Percentiles rank a stretch among this genome's conserved stretches.
These are phyloP conservation scores for Casuarina glauca DNA, from an alignment of 306 rosid species.

Conservation along the genomic window DNA sequence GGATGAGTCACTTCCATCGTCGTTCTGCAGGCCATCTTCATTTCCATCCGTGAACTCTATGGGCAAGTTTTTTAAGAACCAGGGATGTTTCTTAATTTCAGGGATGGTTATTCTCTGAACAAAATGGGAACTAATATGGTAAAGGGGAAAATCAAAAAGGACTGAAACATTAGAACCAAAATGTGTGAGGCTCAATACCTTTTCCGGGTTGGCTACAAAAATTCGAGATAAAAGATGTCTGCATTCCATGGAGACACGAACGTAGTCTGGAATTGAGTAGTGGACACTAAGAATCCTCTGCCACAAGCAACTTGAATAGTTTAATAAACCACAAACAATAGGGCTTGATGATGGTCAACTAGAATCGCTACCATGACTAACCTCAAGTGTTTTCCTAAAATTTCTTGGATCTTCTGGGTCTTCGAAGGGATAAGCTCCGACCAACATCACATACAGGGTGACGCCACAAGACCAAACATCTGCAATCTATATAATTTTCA, in stretches of 20 bases:
- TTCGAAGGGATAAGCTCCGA: slow-evolving; percentile 99
- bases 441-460: slow-evolving; percentile 96
- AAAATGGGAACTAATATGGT: not conserved
- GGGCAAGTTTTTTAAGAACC: slow-evolving; percentile 78
- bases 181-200: slow-evolving; percentile 39
- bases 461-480: slow-evolving; percentile 99
- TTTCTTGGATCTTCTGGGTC: slow-evolving; percentile 94
- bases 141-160: not conserved
- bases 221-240: slow-evolving; percentile 81
- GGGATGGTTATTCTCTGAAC: slow-evolving; percentile 86
- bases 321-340: not conserved
- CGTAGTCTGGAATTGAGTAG: slow-evolving; percentile 84
- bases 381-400: slow-evolving; percentile 95
- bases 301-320: slow-evolving; percentile 23
- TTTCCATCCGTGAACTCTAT: slow-evolving; percentile 62
- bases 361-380: slow-evolving; percentile 23
- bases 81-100: slow-evolving; percentile 71
- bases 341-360: not conserved
- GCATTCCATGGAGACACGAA: slow-evolving; percentile 72
- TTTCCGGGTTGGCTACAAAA: slow-evolving; percentile 79
- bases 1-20: slow-evolving; percentile 28
- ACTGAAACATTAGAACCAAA: not conserved
- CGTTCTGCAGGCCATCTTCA: slow-evolving; percentile 26
- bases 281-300: slow-evolving; percentile 95
- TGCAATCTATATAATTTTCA: slow-evolving; percentile 66